phyloP scores from a whole-genome alignment of 257 asterid species.

The Penstemon eatonii region DNA sequence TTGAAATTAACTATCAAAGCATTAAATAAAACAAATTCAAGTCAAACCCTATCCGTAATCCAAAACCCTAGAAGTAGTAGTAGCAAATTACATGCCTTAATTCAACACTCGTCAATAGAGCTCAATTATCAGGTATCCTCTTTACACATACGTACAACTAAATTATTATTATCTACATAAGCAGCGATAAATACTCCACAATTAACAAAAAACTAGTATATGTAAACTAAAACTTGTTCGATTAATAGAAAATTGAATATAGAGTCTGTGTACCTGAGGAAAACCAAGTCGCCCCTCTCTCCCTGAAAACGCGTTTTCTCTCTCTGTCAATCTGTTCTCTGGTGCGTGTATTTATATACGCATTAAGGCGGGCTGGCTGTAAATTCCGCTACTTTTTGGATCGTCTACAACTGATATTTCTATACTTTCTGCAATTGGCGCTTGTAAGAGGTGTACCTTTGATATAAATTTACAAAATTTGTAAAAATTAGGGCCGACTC shows the following conservation, averaged over 20 bases:
- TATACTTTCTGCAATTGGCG: neutral
- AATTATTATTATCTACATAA: neutral
- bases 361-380: neutral
- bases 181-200: neutral
- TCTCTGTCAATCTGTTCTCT: neutral
- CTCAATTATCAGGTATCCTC: neutral
- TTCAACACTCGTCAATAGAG: conserved; percentile 1
- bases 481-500: neutral
- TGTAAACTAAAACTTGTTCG: neutral
- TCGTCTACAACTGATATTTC: neutral
- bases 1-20: neutral
- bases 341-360: neutral
- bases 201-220: neutral
- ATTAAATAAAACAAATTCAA: neutral
- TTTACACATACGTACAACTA: neutral
- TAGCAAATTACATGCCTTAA: conserved; percentile 8
- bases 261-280: conserved; percentile 13
- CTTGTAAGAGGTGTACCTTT: neutral
- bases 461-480: neutral
- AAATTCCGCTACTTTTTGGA: neutral
- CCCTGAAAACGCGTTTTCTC: neutral
- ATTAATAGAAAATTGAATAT: neutral
- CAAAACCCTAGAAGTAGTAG: neutral
- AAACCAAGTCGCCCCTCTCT: conserved; percentile 12
- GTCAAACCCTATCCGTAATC: neutral